Base-by-base conservation (phyloP, 805 yeast species). In the Wickerhamiella azyma region DNA sequence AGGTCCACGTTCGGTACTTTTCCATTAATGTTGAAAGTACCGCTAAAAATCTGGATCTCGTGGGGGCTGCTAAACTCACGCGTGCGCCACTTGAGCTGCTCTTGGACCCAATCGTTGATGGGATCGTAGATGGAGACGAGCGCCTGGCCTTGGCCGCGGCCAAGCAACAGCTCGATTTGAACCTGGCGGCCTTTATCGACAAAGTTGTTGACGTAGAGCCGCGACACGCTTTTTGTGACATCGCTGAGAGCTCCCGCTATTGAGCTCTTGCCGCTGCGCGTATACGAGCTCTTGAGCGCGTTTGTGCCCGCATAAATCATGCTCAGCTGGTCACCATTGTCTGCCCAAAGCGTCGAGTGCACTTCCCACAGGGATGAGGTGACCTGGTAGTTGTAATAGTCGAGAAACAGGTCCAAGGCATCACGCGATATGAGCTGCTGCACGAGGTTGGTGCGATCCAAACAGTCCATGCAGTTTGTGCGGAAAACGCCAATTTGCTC, bases 241-340 rank as follows among this genome's bases (percentile, higher is more conserved):
- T 92, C 99, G 0, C 95, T 82, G n/a, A 92, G 64, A 0, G 96
- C 96, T 30, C 97, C 96, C 0, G 97, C 97, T 46, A 92, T 66
- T 38, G 89, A 85, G 96, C 88, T 86, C 57, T 88, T 89, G 19
- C 98, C 98, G 26, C 84, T 79, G 59, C 99, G 74, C 1, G 97
- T 84, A 58, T 82, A 92, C 3, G 96, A 85, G 0, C 96, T 84
- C 62, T 92, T 92, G 51, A 92, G 69, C 0, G 99, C 99, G 50
- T 94, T 94, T 0, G 99, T 92, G 26, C 98, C 97, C 0, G 98
- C 89, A 63, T 92, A 92, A 14, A 92, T 89, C 60, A 85, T 94
- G 2, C 96, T 85, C 4, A 92, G 79, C 53, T 85, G 94, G 62
- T 92, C 98, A 47, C 98, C 99, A 62, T 92, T 92, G 61, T 92